phyloP scores from a whole-genome alignment of 176 grass and related monocot genomes.

The Coix lacrymajobi region DNA sequence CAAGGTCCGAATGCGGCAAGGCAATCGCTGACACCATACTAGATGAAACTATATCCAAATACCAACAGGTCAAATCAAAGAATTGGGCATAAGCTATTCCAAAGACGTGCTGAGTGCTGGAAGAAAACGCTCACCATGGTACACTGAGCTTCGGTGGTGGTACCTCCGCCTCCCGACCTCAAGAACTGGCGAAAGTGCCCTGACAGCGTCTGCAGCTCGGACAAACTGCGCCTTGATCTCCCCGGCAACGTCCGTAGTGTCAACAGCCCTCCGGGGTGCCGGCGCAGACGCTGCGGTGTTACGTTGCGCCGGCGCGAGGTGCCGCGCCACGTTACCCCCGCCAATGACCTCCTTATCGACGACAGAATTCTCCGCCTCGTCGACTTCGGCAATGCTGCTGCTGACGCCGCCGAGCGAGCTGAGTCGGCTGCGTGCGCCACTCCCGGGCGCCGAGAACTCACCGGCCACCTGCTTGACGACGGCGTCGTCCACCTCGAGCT shows the following conservation, averaged over 20 bases:
- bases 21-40: conserved; percentile 40
- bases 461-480: conserved; percentile 56
- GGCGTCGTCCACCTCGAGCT: conserved; percentile 74
- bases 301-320: neutral
- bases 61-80: conserved; percentile 1
- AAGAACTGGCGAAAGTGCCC: conserved; percentile 41
- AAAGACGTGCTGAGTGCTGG: neutral
- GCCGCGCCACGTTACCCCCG: neutral
- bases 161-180: conserved; percentile 68
- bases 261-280: neutral
- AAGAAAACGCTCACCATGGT: conserved; percentile 53
- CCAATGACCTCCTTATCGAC: conserved; percentile 51
- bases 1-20: conserved; percentile 19
- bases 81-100: neutral
- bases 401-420: conserved; percentile 28
- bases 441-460: conserved; percentile 17
- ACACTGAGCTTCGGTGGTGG: conserved; percentile 55
- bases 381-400: conserved; percentile 7
- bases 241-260: conserved; percentile 29
- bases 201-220: conserved; percentile 37
- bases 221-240: conserved; percentile 66
- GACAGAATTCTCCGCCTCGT: neutral
- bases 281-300: neutral
- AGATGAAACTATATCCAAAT: conserved; percentile 36
- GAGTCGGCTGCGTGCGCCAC: conserved; percentile 23